Evolutionary conservation across 2,329 filamentous ascomycete genomes (phyloP).

Genomic region (Aspergillus phoenicis): DNA sequence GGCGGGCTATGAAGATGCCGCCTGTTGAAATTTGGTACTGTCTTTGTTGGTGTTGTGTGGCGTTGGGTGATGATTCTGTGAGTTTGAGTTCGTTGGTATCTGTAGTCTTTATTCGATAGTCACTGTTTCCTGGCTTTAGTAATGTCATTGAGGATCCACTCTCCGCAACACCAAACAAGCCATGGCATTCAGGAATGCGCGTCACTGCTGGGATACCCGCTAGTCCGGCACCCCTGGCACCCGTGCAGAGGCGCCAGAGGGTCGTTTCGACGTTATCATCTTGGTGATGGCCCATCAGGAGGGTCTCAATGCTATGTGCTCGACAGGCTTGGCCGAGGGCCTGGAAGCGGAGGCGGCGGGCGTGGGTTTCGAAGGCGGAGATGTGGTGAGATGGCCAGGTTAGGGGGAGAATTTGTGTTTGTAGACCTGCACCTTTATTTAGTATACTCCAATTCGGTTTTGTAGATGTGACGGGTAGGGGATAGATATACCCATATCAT

Average conservation of each 20-base stretch:
- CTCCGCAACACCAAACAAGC: constrained; percentile 69
- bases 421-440: constrained; percentile 28
- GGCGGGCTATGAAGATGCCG: constrained; percentile 41
- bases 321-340: constrained; percentile 65
- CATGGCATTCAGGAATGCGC: constrained; percentile 82
- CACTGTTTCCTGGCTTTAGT: not conserved
- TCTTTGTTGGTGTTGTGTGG: not conserved
- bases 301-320: constrained; percentile 53
- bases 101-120: not conserved
- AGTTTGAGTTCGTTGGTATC: not conserved
- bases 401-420: constrained; percentile 45
- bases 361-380: constrained; percentile 75
- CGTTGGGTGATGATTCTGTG: not conserved
- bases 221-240: constrained; percentile 71
- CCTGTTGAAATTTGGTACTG: constrained; percentile 32
- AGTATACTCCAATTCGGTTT: no score
- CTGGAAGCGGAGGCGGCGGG: constrained; percentile 73
- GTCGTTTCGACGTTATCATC: constrained; percentile 93
- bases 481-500: constrained; percentile 43
- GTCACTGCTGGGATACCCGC: constrained; percentile 66
- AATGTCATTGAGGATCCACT: constrained; percentile 56
- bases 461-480: no score
- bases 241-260: constrained; percentile 72
- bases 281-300: constrained; percentile 82
- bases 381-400: constrained; percentile 51